Base-by-base conservation (phyloP, 805 yeast species). In the Ogataea nakhonphanomensis region DNA sequence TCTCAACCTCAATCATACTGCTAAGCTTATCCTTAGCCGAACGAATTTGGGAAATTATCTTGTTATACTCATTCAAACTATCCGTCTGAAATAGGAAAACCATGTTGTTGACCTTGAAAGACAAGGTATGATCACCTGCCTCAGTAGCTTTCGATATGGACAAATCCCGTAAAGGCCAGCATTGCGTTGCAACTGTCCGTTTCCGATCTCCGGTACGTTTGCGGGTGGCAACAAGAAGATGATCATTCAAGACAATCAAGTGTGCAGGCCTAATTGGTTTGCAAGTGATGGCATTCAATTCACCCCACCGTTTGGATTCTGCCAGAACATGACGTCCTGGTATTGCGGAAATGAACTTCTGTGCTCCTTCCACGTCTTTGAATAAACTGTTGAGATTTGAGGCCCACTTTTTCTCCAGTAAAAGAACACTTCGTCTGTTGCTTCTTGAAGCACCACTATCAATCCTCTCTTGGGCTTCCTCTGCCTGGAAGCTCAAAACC, bases 321-420 rank as follows among this genome's bases (percentile, higher is more conserved):
- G 79, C 74, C 13, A 87, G 64, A 2, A 89, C 76, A 59, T 88
- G 96, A 35, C 96, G 73, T 3, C 90, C 93, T 0, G 90, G 87
- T 7, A 76, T 59, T 1, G 85, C 78, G 14, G 88, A 84, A 27
- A 89, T 69, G 44, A 74, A 77, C 54, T 84, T 84, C 51, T 85
- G 90, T 1, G 95, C 89, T n/a, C 96, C 95, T 48, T 90, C 96
- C 11, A 90, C 95, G 47, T 84, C 87, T 50, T 79, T 79, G 60
- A 82, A 88, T 37, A 89, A 64, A 7, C 77, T 72, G 39, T 74
- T 76, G 55, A 89, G 66, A 54, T 84, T 88, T 30, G 70, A 69
- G 11, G 80, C 84, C 96, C 96, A 88, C 69, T 84, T 76, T 52
- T 80, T 80, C 58, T 86, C 91, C 37, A 89, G 65, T 39, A 85